phyloP scores from a whole-genome alignment of 1,284 basidiomycete genomes.

The Papiliotrema laurentii region DNA sequence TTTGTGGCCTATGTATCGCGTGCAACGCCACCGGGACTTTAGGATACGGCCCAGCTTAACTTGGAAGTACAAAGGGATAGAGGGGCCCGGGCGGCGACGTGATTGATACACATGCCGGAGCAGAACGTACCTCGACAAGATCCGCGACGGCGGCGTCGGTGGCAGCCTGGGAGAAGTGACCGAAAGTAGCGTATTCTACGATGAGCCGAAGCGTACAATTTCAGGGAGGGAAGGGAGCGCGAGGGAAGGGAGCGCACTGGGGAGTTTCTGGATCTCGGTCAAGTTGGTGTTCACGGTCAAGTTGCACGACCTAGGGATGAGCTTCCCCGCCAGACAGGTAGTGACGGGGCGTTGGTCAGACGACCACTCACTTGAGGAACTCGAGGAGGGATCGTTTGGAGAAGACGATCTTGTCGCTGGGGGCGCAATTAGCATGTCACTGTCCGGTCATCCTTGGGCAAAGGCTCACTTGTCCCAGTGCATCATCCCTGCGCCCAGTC shows the following conservation, averaged over 20 bases:
- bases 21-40: not conserved
- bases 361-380: constrained; percentile 42
- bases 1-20: not conserved
- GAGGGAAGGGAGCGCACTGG: constrained; percentile 24
- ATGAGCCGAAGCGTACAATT: constrained; percentile 1
- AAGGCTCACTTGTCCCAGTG: constrained; percentile 45
- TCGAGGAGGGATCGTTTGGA: constrained; percentile 48
- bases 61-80: no score
- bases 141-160: constrained; percentile 47
- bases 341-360: not conserved
- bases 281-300: constrained; percentile 47
- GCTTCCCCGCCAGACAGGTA: constrained; percentile 3
- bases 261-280: constrained; percentile 45
- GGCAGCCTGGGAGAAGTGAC: constrained; percentile 42
- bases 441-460: not conserved
- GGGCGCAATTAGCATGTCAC: no score
- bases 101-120: not conserved
- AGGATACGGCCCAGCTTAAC: not conserved
- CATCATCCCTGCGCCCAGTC: constrained; percentile 32
- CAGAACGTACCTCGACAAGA: constrained; percentile 41
- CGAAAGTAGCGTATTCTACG: constrained; percentile 48
- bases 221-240: constrained; percentile 1
- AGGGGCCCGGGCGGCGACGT: no score
- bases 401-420: constrained; percentile 48
- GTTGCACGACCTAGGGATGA: constrained; percentile 32